A percentile compares a stretch with the other conserved stretches of the same genome.
These are phyloP conservation scores for Lepraria neglecta DNA, from an alignment of 495 filamentous ascomycete genomes.

Conservation along the genomic window DNA sequence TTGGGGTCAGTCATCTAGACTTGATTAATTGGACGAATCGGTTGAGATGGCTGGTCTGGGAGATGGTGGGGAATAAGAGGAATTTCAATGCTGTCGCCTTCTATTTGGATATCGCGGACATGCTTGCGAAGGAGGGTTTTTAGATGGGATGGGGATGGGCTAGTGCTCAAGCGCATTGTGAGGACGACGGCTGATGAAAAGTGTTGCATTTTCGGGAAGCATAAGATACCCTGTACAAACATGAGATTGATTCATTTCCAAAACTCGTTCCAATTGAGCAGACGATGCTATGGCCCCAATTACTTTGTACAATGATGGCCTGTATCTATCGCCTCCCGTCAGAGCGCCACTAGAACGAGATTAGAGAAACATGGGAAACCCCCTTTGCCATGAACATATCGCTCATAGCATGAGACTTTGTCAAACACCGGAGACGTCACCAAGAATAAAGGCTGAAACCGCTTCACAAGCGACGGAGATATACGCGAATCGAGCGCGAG, in stretches of 20 bases:
- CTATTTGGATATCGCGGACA: slow-evolving; percentile 76
- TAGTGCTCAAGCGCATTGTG: no score
- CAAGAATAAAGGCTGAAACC: neutral
- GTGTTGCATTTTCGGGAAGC: neutral
- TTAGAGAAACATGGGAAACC: no score
- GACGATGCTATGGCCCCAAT: no score
- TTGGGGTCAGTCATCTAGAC: slow-evolving; percentile 82
- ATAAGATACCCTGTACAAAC: neutral
- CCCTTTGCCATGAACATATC: neutral
- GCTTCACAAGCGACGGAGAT: neutral
- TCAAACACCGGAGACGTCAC: neutral
- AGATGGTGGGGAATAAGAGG: slow-evolving; percentile 59
- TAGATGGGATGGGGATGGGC: neutral
- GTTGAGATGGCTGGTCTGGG: slow-evolving; percentile 61
- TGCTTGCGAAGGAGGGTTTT: slow-evolving; percentile 37
- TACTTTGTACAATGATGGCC: no score
- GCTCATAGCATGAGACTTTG: neutral
- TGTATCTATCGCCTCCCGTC: no score
- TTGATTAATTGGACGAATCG: slow-evolving; percentile 95
- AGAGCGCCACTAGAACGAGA: no score
- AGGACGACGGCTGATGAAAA: no score
- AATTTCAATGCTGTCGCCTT: slow-evolving; percentile 94
- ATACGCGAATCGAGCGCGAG: neutral
- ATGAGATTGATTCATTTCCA: neutral
- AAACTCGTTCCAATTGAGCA: no score